Percentiles rank a stretch among this genome's conserved stretches.
phyloP scores from a whole-genome alignment of 1,284 basidiomycete genomes.

The Phenoliferia sp. region DNA sequence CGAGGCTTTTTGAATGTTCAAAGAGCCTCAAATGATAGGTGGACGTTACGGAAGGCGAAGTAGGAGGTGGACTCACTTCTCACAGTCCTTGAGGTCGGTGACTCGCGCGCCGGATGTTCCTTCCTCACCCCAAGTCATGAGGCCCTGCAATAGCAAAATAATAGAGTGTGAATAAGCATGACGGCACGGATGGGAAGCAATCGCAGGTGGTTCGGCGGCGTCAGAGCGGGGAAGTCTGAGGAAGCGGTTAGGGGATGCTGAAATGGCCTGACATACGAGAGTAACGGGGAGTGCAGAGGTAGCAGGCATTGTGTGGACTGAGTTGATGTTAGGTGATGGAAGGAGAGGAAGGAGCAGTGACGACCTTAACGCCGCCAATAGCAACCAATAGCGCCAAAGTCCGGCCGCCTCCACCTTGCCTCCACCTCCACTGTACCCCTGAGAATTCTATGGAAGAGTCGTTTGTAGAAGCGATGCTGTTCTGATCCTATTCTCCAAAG shows the following conservation, averaged over 20 bases:
- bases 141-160: not conserved
- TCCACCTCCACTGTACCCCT: too few species aligned
- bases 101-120: slow-evolving; percentile 10
- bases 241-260: not conserved
- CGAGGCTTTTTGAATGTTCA: not conserved
- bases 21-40: not conserved
- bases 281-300: slow-evolving; percentile 6
- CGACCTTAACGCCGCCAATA: too few species aligned
- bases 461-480: too few species aligned
- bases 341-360: too few species aligned
- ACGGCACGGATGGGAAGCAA: not conserved
- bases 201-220: not conserved
- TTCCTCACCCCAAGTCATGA: slow-evolving; percentile 24
- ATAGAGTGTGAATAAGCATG: not conserved
- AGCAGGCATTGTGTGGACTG: not conserved
- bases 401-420: too few species aligned
- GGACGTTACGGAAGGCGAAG: not conserved
- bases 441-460: too few species aligned
- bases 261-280: not conserved
- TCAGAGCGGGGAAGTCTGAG: not conserved
- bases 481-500: too few species aligned
- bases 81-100: slow-evolving; percentile 9
- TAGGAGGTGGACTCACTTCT: not conserved
- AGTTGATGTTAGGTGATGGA: too few species aligned
- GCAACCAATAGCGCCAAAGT: too few species aligned